Percentiles rank a stretch among this genome's conserved stretches.
These are phyloP conservation scores for Trichoderma orchidacearum DNA, from an alignment of 495 filamentous ascomycete species.

Conservation along the genomic window DNA sequence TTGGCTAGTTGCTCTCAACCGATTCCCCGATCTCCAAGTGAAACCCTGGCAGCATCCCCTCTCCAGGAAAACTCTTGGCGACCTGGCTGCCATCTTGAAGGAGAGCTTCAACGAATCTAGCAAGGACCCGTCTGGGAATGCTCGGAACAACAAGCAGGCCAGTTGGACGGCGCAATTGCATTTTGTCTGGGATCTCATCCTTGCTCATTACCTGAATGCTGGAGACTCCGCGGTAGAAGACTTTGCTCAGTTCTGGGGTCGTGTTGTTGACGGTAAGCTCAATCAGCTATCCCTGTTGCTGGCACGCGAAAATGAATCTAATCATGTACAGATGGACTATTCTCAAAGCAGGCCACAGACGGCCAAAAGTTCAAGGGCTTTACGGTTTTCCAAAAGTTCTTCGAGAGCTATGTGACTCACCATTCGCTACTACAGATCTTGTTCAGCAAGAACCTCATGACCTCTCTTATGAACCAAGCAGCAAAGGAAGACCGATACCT, in stretches of 20 bases:
- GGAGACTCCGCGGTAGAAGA: conserved; percentile 22
- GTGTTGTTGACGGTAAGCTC: conserved; percentile 68
- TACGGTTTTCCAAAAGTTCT: conserved; percentile 61
- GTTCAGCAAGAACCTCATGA: conserved; percentile 73
- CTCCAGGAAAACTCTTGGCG: conserved; percentile 41
- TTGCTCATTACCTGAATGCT: conserved; percentile 34
- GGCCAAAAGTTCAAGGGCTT: conserved; percentile 89
- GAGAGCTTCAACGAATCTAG: conserved; percentile 47
- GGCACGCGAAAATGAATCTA: conserved; percentile 12
- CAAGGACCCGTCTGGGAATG: conserved; percentile 24
- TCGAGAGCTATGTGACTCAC: conserved; percentile 32
- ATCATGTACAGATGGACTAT: conserved; percentile 52
- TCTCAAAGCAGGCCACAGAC: conserved; percentile 63
- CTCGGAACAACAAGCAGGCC: conserved; percentile 31
- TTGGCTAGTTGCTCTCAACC: conserved; percentile 57
- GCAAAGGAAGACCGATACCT: conserved; percentile 72
- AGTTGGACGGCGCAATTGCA: conserved; percentile 67
- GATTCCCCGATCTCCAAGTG: conserved; percentile 50
- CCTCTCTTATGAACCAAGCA: conserved; percentile 76
- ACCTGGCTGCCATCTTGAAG: conserved; percentile 63
- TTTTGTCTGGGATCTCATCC: conserved; percentile 76
- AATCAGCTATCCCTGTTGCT: neutral
- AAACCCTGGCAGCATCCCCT: conserved; percentile 74
- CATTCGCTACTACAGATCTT: conserved; percentile 25
- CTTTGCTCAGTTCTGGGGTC: conserved; percentile 77